Conservation (phyloP, 176 grass and related monocot species). For the Musa beccarii region DNA sequence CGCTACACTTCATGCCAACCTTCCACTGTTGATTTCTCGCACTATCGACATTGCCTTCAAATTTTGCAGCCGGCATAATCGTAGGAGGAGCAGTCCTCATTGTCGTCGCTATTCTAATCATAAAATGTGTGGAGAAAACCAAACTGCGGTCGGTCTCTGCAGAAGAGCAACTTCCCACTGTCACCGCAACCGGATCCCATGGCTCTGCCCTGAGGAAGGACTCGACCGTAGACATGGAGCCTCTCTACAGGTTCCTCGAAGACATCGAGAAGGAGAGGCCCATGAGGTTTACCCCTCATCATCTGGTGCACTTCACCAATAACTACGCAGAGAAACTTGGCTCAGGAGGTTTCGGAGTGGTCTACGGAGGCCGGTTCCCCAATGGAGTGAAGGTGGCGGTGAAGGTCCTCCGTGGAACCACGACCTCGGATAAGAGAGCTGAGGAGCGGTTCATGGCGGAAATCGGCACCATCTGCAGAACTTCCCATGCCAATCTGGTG, state of each 20-base stretch:
- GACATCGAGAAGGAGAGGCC: slow-evolving; percentile 60
- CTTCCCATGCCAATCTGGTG: not conserved
- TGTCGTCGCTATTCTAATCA: no score
- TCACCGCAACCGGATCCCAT: no score
- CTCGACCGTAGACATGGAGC: slow-evolving; percentile 37
- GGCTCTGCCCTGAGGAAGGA: not conserved
- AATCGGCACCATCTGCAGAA: not conserved
- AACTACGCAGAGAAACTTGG: slow-evolving; percentile 37
- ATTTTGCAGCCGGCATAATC: no score
- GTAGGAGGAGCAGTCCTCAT: no score
- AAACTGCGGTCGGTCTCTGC: no score
- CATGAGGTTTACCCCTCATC: slow-evolving; percentile 36
- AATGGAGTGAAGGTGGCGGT: slow-evolving; percentile 48
- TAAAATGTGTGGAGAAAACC: no score
- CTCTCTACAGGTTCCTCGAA: slow-evolving; percentile 41
- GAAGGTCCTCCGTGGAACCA: slow-evolving; percentile 40
- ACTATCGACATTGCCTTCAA: no score
- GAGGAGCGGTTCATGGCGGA: not conserved
- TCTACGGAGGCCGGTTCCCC: slow-evolving; percentile 45
- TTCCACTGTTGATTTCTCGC: no score
- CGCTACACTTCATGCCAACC: no score
- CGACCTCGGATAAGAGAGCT: not conserved
- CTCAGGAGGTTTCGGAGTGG: slow-evolving; percentile 58
- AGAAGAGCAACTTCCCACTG: no score
- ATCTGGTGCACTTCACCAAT: slow-evolving; percentile 31